Evolutionary conservation across 805 yeast species (phyloP).

Genomic region (Scheffersomyces amazonensis): DNA sequence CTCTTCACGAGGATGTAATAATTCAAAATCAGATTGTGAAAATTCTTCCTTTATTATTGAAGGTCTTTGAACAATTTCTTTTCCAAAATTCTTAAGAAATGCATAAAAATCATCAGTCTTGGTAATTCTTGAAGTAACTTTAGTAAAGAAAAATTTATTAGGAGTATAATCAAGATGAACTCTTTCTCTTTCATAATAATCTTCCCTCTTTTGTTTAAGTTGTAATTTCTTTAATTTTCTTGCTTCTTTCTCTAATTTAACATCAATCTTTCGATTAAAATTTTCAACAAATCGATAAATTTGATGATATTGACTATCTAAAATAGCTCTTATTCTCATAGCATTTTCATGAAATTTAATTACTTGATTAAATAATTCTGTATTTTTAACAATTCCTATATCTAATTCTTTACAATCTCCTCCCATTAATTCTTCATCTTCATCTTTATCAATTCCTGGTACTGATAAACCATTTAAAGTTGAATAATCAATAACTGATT

Average conservation of each 20-base stretch:
- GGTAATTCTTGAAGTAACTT: constrained; percentile 9
- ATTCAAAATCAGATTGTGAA: not conserved
- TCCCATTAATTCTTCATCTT: too few species aligned
- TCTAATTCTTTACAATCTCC: constrained; percentile 7
- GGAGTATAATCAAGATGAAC: constrained; percentile 14
- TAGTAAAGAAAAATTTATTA: constrained; percentile 10
- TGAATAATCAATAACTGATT: too few species aligned
- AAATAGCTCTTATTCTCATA: constrained; percentile 14
- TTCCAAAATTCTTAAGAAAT: constrained; percentile 19
- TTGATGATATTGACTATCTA: constrained; percentile 19
- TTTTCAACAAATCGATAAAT: constrained; percentile 13
- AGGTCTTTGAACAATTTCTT: constrained; percentile 8
- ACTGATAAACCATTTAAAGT: too few species aligned
- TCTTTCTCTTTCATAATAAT: constrained; percentile 4
- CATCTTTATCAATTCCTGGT: too few species aligned
- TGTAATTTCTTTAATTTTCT: constrained; percentile 3
- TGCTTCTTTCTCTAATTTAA: constrained; percentile 3
- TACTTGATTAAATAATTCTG: constrained; percentile 18
- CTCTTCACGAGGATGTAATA: too few species aligned
- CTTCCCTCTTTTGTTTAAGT: not conserved
- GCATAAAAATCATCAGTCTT: constrained; percentile 9
- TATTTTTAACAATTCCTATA: constrained; percentile 3
- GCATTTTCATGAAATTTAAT: constrained; percentile 15
- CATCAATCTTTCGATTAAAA: constrained; percentile 10
- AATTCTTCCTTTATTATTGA: not conserved